phyloP scores from a whole-genome alignment of 768 basidiomycete species.

The Hygrophorus pudorinus region DNA sequence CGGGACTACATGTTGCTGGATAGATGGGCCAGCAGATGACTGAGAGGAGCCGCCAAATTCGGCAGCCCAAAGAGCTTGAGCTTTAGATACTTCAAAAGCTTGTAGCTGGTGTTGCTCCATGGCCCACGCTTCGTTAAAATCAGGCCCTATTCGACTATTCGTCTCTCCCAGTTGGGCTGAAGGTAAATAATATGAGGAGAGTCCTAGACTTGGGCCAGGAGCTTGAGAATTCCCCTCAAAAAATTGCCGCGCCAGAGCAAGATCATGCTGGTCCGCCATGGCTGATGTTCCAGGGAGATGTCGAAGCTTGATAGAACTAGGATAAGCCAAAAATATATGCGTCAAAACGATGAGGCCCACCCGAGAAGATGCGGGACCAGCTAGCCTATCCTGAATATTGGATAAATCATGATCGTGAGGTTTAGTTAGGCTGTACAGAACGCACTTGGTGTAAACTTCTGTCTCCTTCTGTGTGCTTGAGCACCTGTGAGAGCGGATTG shows the following conservation, averaged over 20 bases:
- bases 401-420: background rate
- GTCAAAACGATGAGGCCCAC: slow-evolving; percentile 26
- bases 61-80: slow-evolving; percentile 39
- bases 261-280: slow-evolving; percentile 52
- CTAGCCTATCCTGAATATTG: slow-evolving; percentile 53
- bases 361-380: slow-evolving; percentile 62
- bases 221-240: slow-evolving; percentile 42
- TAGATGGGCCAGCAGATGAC: slow-evolving; percentile 16
- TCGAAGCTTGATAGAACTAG: slow-evolving; percentile 48
- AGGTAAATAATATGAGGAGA: slow-evolving; percentile 19
- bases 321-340: background rate
- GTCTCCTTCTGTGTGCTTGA: slow-evolving; percentile 86
- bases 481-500: slow-evolving; percentile 82
- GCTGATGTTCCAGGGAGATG: slow-evolving; percentile 56
- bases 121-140: slow-evolving; percentile 44
- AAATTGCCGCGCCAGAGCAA: slow-evolving; percentile 70
- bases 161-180: slow-evolving; percentile 22
- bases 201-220: slow-evolving; percentile 22
- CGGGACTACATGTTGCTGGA: slow-evolving; percentile 25
- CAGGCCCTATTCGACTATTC: slow-evolving; percentile 20
- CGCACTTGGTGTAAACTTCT: slow-evolving; percentile 78
- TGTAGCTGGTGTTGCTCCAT: slow-evolving; percentile 37
- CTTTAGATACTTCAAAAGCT: slow-evolving; percentile 22
- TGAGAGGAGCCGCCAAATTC: slow-evolving; percentile 38
- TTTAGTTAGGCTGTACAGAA: slow-evolving; percentile 3